phyloP scores from a whole-genome alignment of 805 yeast species.

The Saturnispora diversa region DNA sequence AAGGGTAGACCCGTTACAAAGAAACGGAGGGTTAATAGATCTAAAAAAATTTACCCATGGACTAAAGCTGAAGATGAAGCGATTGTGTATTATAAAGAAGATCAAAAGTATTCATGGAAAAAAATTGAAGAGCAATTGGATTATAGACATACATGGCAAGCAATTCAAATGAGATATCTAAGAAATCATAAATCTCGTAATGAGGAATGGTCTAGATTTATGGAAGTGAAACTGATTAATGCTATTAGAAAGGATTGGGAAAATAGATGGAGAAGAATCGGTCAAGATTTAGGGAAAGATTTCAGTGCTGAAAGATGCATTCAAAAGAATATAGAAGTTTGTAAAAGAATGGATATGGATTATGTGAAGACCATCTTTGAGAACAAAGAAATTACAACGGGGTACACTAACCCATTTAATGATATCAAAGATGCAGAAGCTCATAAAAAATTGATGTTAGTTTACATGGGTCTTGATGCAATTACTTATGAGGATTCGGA shows the following conservation, averaged over 20 bases:
- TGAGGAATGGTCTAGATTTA: conserved; percentile 30
- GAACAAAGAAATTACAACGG: conserved; percentile 24
- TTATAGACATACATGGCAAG: conserved; percentile 36
- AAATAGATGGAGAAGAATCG: conserved; percentile 33
- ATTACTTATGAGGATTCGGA: conserved; percentile 29
- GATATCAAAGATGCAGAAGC: conserved; percentile 29
- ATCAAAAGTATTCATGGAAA: conserved; percentile 32
- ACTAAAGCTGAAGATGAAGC: conserved; percentile 32
- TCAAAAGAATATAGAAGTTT: conserved; percentile 26
- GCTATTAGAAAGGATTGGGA: conserved; percentile 35
- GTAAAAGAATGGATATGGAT: conserved; percentile 26
- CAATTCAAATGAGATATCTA: conserved; percentile 40
- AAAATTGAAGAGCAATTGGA: conserved; percentile 29
- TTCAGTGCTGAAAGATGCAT: conserved; percentile 27
- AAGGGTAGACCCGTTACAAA: conserved; percentile 2
- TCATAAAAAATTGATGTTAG: conserved; percentile 29
- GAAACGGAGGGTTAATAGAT: conserved; percentile 1
- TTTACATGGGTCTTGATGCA: conserved; percentile 32
- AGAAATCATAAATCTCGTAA: conserved; percentile 32
- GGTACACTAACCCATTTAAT: conserved; percentile 21
- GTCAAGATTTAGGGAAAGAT: conserved; percentile 26
- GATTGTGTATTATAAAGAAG: conserved; percentile 33
- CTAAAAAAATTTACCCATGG: conserved; percentile 22
- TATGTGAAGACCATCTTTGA: conserved; percentile 22
- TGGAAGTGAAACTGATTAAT: conserved; percentile 27